Evolutionary conservation across 441 rosid genomes (phyloP), one percentile per base, ranked within the genome.

Genomic region (Breynia disticha): DNA sequence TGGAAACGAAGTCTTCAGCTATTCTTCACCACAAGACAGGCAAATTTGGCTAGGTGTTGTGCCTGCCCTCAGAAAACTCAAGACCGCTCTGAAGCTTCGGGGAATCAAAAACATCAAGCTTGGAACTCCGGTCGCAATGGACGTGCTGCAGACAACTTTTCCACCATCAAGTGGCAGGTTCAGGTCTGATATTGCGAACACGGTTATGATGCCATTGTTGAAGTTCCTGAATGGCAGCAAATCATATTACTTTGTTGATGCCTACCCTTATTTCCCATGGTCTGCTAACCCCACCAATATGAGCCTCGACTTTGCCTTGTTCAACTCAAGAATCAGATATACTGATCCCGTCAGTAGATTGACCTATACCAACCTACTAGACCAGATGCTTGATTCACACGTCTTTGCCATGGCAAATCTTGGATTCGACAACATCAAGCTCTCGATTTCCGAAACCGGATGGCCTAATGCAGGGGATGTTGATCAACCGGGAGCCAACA

Each of bases 381-480:
- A 90, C 75, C 86, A 86, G 60, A 86, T 90, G 95, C 79, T 87
- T n/a, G 94, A 86, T 62, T 80, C 89, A 0, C 59, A 78, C 8
- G 53, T 63, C 46, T 83, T 56, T 7, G 90, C 94, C 1, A 78
- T 77, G 79, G 54, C 67, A 47, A 84, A 59, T 50, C 79, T 86
- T 11, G 95, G 95, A 13, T 79, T 65, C 67, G 70, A 63, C 0
- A 55, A 71, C 16, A 56, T 76, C 73, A 73, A 63, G 15, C 56
- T 87, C 16, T 65, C 67, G 0, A 83, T 87, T 59, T 63, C 97
- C 0, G 96, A 83, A 75, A 90, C 96, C 12, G 97, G 97, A 0
- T 90, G 96, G 97, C 96, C 97, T 19, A 72, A 64, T 39, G 65
- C 68, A 2, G 96, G 97, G 5, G 95, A 87, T 57, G 44, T 83